These are phyloP conservation scores for Pichia sp. DNA, from an alignment of 1,139 yeast genomes.

Conservation along the genomic window DNA sequence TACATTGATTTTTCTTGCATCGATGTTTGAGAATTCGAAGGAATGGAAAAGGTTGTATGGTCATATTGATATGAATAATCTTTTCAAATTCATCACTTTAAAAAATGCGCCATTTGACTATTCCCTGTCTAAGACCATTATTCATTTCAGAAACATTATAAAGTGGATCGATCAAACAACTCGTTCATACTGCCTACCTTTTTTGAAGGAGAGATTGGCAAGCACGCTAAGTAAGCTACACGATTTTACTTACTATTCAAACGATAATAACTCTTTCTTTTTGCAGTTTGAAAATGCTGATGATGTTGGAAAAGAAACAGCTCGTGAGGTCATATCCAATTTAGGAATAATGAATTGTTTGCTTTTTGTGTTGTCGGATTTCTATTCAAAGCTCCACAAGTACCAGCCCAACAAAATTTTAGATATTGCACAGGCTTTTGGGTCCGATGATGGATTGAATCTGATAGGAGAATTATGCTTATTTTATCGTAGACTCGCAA, in stretches of 20 bases:
- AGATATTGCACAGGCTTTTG: slow-evolving; percentile 45
- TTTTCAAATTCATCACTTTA: slow-evolving; percentile 43
- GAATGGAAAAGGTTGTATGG: slow-evolving; percentile 47
- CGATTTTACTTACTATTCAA: slow-evolving; percentile 30
- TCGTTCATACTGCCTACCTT: slow-evolving; percentile 45
- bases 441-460: slow-evolving; percentile 36
- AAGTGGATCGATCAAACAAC: slow-evolving; percentile 54
- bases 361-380: slow-evolving; percentile 41
- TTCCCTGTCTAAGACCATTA: slow-evolving; percentile 50
- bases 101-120: slow-evolving; percentile 60
- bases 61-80: slow-evolving; percentile 39
- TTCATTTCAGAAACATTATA: slow-evolving; percentile 51
- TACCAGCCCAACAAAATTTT: slow-evolving; percentile 46
- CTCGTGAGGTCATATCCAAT: slow-evolving; percentile 29
- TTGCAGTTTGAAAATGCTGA: slow-evolving; percentile 31
- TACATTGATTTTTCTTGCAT: slow-evolving; percentile 43
- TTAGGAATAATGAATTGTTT: slow-evolving; percentile 33
- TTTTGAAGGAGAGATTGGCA: slow-evolving; percentile 33
- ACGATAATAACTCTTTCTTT: slow-evolving; percentile 35
- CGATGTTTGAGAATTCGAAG: slow-evolving; percentile 44
- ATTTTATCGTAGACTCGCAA: slow-evolving; percentile 45
- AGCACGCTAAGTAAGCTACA: slow-evolving; percentile 36
- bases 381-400: slow-evolving; percentile 47
- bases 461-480: slow-evolving; percentile 38
- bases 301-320: neutral